Conservation (phyloP, 805 yeast genomes). For the Wickerhamomyces hampshirensis region DNA sequence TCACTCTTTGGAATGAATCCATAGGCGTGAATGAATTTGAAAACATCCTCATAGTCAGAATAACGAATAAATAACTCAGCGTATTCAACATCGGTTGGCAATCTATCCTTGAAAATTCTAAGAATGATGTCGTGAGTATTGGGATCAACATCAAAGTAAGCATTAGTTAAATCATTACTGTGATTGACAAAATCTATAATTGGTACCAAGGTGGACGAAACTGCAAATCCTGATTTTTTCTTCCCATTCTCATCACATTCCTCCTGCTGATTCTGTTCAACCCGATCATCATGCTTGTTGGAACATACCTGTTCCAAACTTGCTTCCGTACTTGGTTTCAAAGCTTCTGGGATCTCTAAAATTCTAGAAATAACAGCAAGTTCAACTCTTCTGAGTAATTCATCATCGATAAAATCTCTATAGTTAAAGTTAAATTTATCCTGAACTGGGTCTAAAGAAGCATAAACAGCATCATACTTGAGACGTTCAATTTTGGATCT, state of each 20-base stretch:
- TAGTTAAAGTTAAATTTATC: slow-evolving; percentile 7
- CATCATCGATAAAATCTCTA: slow-evolving; percentile 5
- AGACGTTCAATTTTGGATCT: slow-evolving; percentile 16
- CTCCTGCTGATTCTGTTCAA: not conserved
- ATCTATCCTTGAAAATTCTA: slow-evolving; percentile 17
- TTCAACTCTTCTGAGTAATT: slow-evolving; percentile 23
- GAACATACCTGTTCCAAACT: slow-evolving; percentile 3
- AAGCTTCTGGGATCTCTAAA: slow-evolving; percentile 53
- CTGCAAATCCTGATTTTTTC: slow-evolving; percentile 34
- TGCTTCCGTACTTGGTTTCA: slow-evolving; percentile 1
- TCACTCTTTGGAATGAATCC: slow-evolving; percentile 40
- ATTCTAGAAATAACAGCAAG: slow-evolving; percentile 55
- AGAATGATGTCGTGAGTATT: slow-evolving; percentile 39
- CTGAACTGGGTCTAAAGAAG: slow-evolving; percentile 21
- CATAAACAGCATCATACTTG: slow-evolving; percentile 14
- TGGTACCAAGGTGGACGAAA: slow-evolving; percentile 59
- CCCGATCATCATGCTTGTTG: slow-evolving; percentile 4
- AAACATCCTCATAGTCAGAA: slow-evolving; percentile 37
- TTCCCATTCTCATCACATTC: slow-evolving; percentile 6
- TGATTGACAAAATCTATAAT: slow-evolving; percentile 67
- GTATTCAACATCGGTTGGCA: slow-evolving; percentile 2
- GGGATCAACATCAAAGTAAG: slow-evolving; percentile 58
- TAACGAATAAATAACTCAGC: slow-evolving; percentile 42
- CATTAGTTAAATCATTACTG: slow-evolving; percentile 37
- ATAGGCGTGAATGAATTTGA: slow-evolving; percentile 35